Evolutionary conservation across 2,329 filamentous ascomycete species (phyloP), one percentile per base, ranked within the genome.

Genomic region (Paecilomyces niveus): DNA sequence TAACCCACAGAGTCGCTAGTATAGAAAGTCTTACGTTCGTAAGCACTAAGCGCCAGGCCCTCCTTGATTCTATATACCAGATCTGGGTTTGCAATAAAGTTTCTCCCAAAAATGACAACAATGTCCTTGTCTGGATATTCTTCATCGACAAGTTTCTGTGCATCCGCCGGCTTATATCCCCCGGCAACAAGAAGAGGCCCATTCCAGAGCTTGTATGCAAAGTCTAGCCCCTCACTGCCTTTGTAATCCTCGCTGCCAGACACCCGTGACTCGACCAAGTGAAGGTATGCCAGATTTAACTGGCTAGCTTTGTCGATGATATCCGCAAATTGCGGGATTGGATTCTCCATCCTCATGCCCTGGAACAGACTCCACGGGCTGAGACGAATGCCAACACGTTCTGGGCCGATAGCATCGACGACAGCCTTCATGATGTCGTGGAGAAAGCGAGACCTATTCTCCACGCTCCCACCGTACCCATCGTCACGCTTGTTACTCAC

Each of bases 401-500:
- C 73, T 0, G 74, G 67, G 0, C 81, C 81, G 2, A 83, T 64
- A 0, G 76, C 74, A 9, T 72, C 66, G 1, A 72, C 70, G 2
- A 77, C 81, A 7, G 21, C 50, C 50, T 52, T 26, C 10, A 29
- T 21, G 2, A 89, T 69, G 70, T 93, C 90, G 1, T 89, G 74
- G 0, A 83, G 80, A 2, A 94, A 70, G 0, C 89, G 82, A 0
- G 77, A 81, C 33, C 89, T 82, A 73, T 92, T 92, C 73, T 80
- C 74, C 58, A 80, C 71, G 65, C 70, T 74, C 62, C 82, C 75
- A 54, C 78, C 74, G 65, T 80, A 85, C 54, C 72, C 66, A 65
- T 84, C 82, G 0, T 77, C 88, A 13, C 89, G 82, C 59, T 82
- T 75, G 73, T 93, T 93, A 24, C 81, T 81, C 1, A 83, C 82